A percentile compares a stretch with the other conserved stretches of the same genome.
Conservation (phyloP, 2,329 filamentous ascomycete species). For the Apiospora aurea region DNA sequence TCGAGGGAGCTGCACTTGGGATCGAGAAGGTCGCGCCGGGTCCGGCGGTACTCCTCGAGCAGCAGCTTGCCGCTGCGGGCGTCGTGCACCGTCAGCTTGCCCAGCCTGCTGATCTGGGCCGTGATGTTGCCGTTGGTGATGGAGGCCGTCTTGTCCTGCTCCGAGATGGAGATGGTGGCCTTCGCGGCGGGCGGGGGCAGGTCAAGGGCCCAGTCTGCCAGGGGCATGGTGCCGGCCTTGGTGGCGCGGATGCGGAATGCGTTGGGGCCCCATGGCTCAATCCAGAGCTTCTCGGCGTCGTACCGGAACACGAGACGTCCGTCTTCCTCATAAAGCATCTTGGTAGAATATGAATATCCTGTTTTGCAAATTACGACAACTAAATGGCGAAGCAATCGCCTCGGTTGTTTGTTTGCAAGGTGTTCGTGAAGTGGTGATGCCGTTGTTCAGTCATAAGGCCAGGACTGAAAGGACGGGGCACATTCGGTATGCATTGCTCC, state of each 20-base stretch:
- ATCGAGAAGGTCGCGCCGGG: slow-evolving; percentile 57
- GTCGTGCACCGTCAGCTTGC: slow-evolving; percentile 58
- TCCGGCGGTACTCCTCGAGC: slow-evolving; percentile 58
- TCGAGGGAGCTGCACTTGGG: slow-evolving; percentile 65
- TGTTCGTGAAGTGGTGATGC: neutral
- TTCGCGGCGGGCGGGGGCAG: slow-evolving; percentile 32
- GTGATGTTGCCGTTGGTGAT: slow-evolving; percentile 57
- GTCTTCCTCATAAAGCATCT: slow-evolving; percentile 35
- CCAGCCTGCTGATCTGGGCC: slow-evolving; percentile 52
- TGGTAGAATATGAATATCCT: neutral
- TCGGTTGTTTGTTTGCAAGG: no score
- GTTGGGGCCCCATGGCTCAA: slow-evolving; percentile 57
- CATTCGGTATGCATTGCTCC: neutral
- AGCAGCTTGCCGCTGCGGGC: slow-evolving; percentile 50
- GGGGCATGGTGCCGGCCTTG: slow-evolving; percentile 44
- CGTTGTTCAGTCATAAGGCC: neutral
- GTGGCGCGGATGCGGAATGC: slow-evolving; percentile 56
- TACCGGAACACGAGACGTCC: slow-evolving; percentile 36
- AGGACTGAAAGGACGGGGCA: neutral
- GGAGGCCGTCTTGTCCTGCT: slow-evolving; percentile 42
- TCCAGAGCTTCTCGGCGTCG: slow-evolving; percentile 55
- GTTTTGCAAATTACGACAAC: accelerated
- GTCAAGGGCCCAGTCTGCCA: slow-evolving; percentile 50
- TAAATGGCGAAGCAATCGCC: accelerated
- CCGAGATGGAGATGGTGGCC: slow-evolving; percentile 31